Conservation (phyloP, 1,284 basidiomycete species). For the Cystobasidium pallidum region DNA sequence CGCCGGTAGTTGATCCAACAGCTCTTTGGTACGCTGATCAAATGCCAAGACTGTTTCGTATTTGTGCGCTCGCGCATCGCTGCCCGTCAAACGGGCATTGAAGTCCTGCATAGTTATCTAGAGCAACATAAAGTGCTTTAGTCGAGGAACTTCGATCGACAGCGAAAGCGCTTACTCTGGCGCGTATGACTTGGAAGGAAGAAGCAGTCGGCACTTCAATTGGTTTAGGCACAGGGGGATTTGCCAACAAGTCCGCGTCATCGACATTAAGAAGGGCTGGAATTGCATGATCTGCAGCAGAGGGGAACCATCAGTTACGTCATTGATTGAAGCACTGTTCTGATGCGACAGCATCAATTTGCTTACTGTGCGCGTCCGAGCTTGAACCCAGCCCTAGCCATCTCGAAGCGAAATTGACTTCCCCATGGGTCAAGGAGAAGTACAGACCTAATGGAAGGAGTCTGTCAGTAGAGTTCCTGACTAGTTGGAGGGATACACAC, state of each 20-base stretch:
- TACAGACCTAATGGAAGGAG: conserved; percentile 23
- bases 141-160: too few species aligned
- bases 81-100: conserved; percentile 38
- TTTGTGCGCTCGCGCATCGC: conserved; percentile 38
- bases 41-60: conserved; percentile 45
- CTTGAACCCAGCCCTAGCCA: conserved; percentile 43
- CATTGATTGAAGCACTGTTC: neutral
- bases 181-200: conserved; percentile 42
- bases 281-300: conserved; percentile 25
- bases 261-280: conserved; percentile 37
- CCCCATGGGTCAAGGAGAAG: conserved; percentile 40
- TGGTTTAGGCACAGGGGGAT: conserved; percentile 33
- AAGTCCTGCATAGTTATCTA: conserved; percentile 39
- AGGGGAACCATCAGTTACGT: neutral
- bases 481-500: too few species aligned
- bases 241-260: conserved; percentile 31
- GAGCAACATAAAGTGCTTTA: too few species aligned
- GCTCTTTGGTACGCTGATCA: conserved; percentile 40
- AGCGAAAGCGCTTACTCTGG: conserved; percentile 32
- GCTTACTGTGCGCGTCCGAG: conserved; percentile 28
- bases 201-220: conserved; percentile 39
- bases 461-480: neutral
- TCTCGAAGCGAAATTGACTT: conserved; percentile 40
- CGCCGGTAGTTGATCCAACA: conserved; percentile 37
- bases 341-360: neutral